Base-by-base conservation (phyloP, 164 flowering plant genomes). In the Cinnamomum chago region DNA sequence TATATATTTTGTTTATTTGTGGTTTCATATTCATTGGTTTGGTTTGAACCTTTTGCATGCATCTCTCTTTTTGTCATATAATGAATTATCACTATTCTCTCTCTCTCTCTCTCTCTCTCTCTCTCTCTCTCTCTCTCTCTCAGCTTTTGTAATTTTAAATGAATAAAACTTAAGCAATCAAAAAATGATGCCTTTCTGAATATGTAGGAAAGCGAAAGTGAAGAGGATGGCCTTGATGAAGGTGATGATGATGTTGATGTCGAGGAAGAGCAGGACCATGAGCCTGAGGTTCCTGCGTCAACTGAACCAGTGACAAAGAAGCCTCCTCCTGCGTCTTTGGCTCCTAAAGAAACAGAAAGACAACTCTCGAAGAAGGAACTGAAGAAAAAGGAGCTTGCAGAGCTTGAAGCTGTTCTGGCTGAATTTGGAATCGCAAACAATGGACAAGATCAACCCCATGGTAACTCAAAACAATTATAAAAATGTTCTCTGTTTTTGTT, bases 341-440 rank as follows among this genome's bases (percentile, higher is more conserved):
- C 82, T 20, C 85, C 86, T 27, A 93, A 90, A 74, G 97, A 93
- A 35, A 47, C 93, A 24, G 98, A 91, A 73, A 90, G 92, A 76
- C 98, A 93, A 84, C 92, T 93, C 67, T 92, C 98, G 22, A 93
- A 93, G 90, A 93, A 93, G 82, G 98, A 93, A 78, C 58, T 86
- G 85, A 93, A 86, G 85, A 93, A 93, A 52, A 93, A 93, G 83
- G 98, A 80, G 75, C 92, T 93, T 75, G 98, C 83, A 62, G 98
- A 93, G 68, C 95, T 93, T 74, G 95, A 91, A 5, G 98, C 96
- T 71, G 86, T 91, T 74, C 86, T 93, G 65, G 96, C 95, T 77
- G 94, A 93, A 76, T 75, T 93, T 64, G 98, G 95, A 50, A 78
- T 85, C 52, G 78, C 81, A 25, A 85, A 84, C 33, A 77, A 78